Percentiles rank a stretch among this genome's conserved stretches.
Evolutionary conservation across 257 asterid genomes (phyloP).

Genomic region (Solanum chiquidenum): DNA sequence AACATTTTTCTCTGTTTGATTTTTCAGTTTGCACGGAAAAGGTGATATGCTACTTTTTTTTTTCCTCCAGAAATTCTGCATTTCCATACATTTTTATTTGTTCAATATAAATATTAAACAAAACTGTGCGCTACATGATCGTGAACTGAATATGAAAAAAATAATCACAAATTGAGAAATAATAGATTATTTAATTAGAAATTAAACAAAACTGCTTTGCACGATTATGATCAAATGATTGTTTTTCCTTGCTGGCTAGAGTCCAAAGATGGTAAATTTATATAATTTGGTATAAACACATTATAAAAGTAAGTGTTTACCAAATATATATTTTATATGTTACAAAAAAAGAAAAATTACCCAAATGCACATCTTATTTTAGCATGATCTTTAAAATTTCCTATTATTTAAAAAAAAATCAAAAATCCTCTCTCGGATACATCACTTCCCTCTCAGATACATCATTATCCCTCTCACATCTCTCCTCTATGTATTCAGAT

Average conservation of each 20-base stretch:
- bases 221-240: not conserved
- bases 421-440: no score
- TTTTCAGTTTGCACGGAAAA: not conserved
- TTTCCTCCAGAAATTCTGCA: not conserved
- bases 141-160: not conserved
- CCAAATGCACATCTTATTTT: no score
- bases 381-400: fast-evolving
- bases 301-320: no score
- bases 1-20: conserved; percentile 2
- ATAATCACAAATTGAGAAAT: not conserved
- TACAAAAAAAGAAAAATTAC: fast-evolving
- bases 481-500: no score
- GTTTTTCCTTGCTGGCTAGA: no score
- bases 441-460: no score
- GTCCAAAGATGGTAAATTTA: no score
- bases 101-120: not conserved
- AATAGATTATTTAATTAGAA: not conserved
- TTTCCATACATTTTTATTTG: no score
- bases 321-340: no score
- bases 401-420: no score
- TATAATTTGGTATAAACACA: not conserved
- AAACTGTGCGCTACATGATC: not conserved
- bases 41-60: no score
- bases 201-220: not conserved
- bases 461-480: no score